Conservation (phyloP, 306 rosid species). For the Quercus aquifolioides region DNA sequence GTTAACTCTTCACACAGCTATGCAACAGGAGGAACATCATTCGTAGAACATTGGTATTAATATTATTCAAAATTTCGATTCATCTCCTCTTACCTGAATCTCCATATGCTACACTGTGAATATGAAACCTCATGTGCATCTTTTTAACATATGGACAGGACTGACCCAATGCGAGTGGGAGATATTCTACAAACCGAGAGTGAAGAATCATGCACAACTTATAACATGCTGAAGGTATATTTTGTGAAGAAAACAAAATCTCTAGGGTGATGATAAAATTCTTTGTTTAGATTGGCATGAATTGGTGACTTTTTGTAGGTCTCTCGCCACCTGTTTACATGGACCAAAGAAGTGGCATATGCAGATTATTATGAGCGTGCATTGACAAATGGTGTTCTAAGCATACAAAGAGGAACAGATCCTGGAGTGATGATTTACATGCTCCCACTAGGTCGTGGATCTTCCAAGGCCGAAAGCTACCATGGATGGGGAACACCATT, state of each 20-base stretch:
- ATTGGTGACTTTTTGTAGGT: conserved; percentile 45
- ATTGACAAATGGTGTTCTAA: conserved; percentile 77
- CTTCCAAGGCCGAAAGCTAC: conserved; percentile 54
- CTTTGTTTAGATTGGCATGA: no score
- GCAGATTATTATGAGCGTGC: conserved; percentile 94
- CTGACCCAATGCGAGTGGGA: conserved; percentile 65
- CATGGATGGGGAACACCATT: conserved; percentile 76
- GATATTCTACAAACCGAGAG: conserved; percentile 45
- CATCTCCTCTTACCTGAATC: conserved; percentile 15
- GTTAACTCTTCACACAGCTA: conserved; percentile 88
- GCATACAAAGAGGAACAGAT: conserved; percentile 91
- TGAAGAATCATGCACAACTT: conserved; percentile 90
- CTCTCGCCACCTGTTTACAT: conserved; percentile 75
- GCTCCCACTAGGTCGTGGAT: conserved; percentile 72
- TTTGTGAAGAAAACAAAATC: no score
- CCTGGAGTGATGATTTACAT: conserved; percentile 96
- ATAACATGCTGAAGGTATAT: conserved; percentile 88
- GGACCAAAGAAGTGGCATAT: conserved; percentile 79
- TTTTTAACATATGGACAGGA: conserved; percentile 33
- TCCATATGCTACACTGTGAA: not conserved
- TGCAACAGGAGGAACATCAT: conserved; percentile 99
- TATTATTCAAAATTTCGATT: conserved; percentile 14
- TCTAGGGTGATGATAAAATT: no score
- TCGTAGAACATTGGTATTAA: conserved; percentile 71
- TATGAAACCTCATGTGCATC: not conserved